These are phyloP conservation scores for Penicillium salamii DNA, from an alignment of 495 filamentous ascomycete species.

Conservation along the genomic window DNA sequence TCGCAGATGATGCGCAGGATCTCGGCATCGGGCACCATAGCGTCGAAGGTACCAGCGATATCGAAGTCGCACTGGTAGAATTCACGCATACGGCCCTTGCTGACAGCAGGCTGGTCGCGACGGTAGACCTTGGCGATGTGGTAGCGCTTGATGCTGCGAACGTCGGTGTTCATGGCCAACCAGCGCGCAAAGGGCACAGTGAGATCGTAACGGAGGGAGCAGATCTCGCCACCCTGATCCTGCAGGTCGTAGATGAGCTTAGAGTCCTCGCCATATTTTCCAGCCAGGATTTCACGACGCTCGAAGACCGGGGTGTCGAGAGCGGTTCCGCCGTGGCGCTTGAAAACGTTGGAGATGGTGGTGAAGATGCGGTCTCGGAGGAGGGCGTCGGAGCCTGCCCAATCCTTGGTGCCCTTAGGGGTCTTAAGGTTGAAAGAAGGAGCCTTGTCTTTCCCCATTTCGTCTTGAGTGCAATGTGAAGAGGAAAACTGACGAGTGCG, in stretches of 20 bases:
- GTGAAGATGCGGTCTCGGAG: conserved; percentile 71
- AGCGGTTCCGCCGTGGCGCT: conserved; percentile 81
- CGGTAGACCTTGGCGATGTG: conserved; percentile 89
- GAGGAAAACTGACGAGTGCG: conserved; percentile 31
- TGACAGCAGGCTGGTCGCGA: conserved; percentile 77
- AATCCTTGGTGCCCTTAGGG: conserved; percentile 50
- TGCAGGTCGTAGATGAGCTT: conserved; percentile 88
- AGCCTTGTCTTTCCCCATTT: conserved; percentile 37
- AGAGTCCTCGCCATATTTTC: conserved; percentile 90
- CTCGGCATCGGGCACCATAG: conserved; percentile 97
- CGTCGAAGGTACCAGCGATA: conserved; percentile 83
- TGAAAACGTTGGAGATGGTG: conserved; percentile 80
- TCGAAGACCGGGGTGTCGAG: conserved; percentile 86
- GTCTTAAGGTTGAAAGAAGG: conserved; percentile 44
- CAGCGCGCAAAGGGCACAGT: conserved; percentile 89
- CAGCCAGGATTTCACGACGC: conserved; percentile 72
- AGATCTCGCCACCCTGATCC: conserved; percentile 83
- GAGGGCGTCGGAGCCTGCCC: conserved; percentile 31
- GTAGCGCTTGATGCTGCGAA: conserved; percentile 79
- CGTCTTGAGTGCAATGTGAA: conserved; percentile 17
- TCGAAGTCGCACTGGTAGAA: conserved; percentile 99
- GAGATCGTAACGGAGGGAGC: conserved; percentile 83
- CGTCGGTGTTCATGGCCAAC: conserved; percentile 76
- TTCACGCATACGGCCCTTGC: conserved; percentile 89
- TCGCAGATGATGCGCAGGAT: conserved; percentile 80